Evolutionary conservation across 306 rosid species (phyloP).

Genomic region (Inga laurina): DNA sequence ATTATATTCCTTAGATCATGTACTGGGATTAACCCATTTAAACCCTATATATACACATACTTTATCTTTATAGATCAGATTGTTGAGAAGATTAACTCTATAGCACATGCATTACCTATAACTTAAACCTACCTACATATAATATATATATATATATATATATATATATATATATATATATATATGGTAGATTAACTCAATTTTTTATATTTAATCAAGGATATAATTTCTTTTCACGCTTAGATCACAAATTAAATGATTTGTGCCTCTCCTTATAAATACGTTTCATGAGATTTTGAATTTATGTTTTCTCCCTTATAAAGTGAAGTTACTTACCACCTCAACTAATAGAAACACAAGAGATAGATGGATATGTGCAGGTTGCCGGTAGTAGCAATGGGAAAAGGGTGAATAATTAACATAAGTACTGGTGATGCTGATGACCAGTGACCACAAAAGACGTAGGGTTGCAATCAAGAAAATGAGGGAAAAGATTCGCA

Average conservation of each 20-base stretch:
- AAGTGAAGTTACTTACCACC: too few relatives aligned
- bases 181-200: not conserved
- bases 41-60: not conserved
- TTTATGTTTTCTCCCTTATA: too few relatives aligned
- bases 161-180: too few relatives aligned
- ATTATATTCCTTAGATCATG: not conserved
- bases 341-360: too few relatives aligned
- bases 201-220: too few relatives aligned
- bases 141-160: too few relatives aligned
- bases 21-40: not conserved
- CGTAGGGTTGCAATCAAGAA: not conserved
- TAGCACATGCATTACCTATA: not conserved
- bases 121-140: not conserved
- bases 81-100: not conserved
- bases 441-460: not conserved
- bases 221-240: too few relatives aligned
- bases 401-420: not conserved
- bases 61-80: not conserved
- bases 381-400: not conserved
- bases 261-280: too few relatives aligned
- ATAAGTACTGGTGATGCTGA: not conserved
- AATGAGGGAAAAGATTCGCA: conserved; percentile 51
- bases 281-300: too few relatives aligned
- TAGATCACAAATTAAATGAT: too few relatives aligned
- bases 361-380: too few relatives aligned